phyloP scores from a whole-genome alignment of 108 stramenopile species.

The Aurantiochytrium sp. region DNA sequence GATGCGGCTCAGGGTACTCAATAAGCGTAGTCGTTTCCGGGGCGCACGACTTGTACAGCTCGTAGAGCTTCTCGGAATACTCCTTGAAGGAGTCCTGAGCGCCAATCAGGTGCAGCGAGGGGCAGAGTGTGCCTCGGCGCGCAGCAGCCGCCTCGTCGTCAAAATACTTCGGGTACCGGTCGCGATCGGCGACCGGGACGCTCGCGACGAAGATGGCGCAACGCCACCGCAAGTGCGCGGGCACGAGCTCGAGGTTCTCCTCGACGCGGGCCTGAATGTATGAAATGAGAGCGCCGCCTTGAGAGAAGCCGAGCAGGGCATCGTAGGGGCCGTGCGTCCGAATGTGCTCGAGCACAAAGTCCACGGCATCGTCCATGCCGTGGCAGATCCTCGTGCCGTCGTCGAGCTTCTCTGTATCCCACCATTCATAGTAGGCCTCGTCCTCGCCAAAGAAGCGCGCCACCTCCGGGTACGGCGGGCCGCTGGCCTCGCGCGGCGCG shows the following conservation, averaged over 20 bases:
- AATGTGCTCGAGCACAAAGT: background rate
- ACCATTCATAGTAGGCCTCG: conserved; percentile 8
- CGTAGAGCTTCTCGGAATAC: background rate
- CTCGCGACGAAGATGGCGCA: background rate
- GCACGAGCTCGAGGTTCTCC: background rate
- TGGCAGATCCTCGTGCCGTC: background rate
- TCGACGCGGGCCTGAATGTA: background rate
- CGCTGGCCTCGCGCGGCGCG: background rate
- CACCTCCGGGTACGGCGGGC: background rate
- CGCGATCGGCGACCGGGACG: background rate
- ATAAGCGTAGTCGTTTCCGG: background rate
- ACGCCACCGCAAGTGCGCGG: background rate
- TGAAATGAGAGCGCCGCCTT: background rate
- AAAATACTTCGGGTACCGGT: background rate
- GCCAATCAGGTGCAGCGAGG: background rate
- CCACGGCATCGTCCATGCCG: background rate
- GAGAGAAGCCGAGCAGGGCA: background rate
- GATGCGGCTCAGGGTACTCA: background rate
- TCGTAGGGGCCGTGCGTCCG: background rate
- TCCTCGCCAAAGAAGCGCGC: background rate
- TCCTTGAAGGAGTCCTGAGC: background rate
- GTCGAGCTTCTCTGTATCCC: background rate
- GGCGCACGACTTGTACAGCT: background rate
- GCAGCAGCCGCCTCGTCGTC: background rate
- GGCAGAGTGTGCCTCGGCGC: background rate